Conservation (phyloP, 2,329 filamentous ascomycete genomes). For the Colletotrichum filicis region DNA sequence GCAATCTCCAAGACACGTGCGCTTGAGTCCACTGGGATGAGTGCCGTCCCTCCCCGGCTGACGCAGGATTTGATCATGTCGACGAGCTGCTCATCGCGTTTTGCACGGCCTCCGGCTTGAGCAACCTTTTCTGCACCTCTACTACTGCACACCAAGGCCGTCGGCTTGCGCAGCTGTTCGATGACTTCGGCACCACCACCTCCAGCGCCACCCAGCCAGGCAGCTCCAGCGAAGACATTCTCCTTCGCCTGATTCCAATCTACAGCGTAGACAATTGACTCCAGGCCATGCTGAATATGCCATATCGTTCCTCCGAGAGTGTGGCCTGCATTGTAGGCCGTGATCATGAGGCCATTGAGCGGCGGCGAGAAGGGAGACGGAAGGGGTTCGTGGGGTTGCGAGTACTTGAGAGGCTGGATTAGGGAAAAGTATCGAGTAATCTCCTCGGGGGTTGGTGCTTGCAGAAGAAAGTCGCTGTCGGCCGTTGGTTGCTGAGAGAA, state of each 20-base stretch:
- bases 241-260: constrained; percentile 99
- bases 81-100: constrained; percentile 86
- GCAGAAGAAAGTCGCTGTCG: constrained; percentile 67
- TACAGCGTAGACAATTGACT: constrained; percentile 96
- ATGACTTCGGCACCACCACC: constrained; percentile 89
- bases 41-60: constrained; percentile 84
- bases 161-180: constrained; percentile 92
- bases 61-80: constrained; percentile 85
- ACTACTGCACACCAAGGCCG: constrained; percentile 91
- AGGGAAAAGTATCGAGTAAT: constrained; percentile 92
- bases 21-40: constrained; percentile 95
- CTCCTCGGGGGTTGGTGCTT: constrained; percentile 84
- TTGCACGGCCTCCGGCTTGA: constrained; percentile 78
- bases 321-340: constrained; percentile 95
- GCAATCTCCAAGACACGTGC: constrained; percentile 93
- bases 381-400: constrained; percentile 91
- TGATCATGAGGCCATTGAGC: constrained; percentile 91
- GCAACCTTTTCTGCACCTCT: constrained; percentile 79
- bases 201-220: constrained; percentile 88
- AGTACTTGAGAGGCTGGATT: constrained; percentile 95
- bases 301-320: constrained; percentile 97
- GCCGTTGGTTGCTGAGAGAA: constrained; percentile 61
- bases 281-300: constrained; percentile 96
- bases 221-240: constrained; percentile 92
- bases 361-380: constrained; percentile 89